Evolutionary conservation across 202 grass and related monocot genomes (phyloP).

Genomic region (Musa balbisiana): DNA sequence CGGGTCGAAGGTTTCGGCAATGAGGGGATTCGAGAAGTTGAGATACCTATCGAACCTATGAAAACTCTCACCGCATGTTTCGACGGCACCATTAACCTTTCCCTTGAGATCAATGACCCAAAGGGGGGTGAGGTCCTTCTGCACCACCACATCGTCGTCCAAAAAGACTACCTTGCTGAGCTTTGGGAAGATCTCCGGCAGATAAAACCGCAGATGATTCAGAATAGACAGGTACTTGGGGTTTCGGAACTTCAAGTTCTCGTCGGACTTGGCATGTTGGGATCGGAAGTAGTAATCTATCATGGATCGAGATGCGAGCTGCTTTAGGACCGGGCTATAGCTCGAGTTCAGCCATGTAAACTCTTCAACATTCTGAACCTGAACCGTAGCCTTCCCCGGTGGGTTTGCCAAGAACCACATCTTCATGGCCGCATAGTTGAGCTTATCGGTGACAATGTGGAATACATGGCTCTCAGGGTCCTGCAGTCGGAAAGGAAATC

Average conservation of each 20-base stretch:
- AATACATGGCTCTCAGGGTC: slow-evolving; percentile 63
- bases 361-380: slow-evolving; percentile 73
- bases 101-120: slow-evolving; percentile 77
- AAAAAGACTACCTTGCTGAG: slow-evolving; percentile 81
- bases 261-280: slow-evolving; percentile 31
- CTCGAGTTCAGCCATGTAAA: slow-evolving; percentile 80
- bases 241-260: slow-evolving; percentile 66
- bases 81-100: slow-evolving; percentile 76
- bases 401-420: slow-evolving; percentile 91
- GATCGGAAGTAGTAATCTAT: slow-evolving; percentile 72
- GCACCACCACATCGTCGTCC: slow-evolving; percentile 75
- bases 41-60: slow-evolving; percentile 72
- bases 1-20: slow-evolving; percentile 65
- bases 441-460: slow-evolving; percentile 73
- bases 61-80: slow-evolving; percentile 71
- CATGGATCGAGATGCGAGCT: slow-evolving; percentile 54
- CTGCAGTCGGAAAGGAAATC: slow-evolving; percentile 30
- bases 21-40: slow-evolving; percentile 88
- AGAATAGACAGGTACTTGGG: slow-evolving; percentile 83
- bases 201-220: slow-evolving; percentile 86
- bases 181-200: slow-evolving; percentile 79
- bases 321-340: slow-evolving; percentile 78
- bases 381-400: slow-evolving; percentile 44
- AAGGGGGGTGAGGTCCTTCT: slow-evolving; percentile 61
- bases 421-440: slow-evolving; percentile 80